phyloP scores from a whole-genome alignment of 352 stramenopile genomes.

The Achlya hypogyna region DNA sequence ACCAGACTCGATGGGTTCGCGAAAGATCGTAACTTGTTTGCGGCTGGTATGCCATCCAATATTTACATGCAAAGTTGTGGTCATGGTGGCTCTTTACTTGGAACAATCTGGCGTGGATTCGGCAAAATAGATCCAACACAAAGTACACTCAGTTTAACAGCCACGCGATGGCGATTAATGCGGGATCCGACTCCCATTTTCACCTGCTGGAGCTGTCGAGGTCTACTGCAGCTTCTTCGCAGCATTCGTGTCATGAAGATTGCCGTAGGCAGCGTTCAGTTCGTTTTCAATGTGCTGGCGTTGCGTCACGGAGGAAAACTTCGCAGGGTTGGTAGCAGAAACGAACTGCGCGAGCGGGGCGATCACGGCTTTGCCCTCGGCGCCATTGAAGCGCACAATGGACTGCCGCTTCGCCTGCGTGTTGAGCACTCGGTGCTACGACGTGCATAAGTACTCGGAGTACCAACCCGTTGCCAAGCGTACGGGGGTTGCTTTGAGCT shows the following conservation, averaged over 20 bases:
- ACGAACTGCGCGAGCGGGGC: constrained; percentile 54
- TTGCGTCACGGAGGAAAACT: constrained; percentile 39
- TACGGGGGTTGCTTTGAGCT: constrained; percentile 63
- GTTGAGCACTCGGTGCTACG: constrained; percentile 69
- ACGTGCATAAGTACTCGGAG: background rate
- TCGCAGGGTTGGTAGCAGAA: constrained; percentile 33
- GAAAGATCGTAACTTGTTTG: too few relatives aligned
- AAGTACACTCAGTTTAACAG: too few relatives aligned
- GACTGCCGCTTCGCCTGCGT: constrained; percentile 65
- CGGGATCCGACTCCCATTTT: too few relatives aligned
- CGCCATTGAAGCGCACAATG: constrained; percentile 76
- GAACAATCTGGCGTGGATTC: too few relatives aligned
- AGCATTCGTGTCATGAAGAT: background rate
- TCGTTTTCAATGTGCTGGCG: constrained; percentile 30
- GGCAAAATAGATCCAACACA: too few relatives aligned
- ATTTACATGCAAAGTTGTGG: too few relatives aligned
- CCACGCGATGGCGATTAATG: too few relatives aligned
- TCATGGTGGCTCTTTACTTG: too few relatives aligned
- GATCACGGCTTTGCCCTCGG: constrained; percentile 59
- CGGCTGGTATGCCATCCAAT: too few relatives aligned
- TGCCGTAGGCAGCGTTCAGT: constrained; percentile 42
- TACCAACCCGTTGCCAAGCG: background rate
- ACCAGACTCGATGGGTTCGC: too few relatives aligned
- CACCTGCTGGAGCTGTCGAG: too few relatives aligned
- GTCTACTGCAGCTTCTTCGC: background rate